Percentiles rank a stretch among this genome's conserved stretches.
phyloP scores from a whole-genome alignment of 2,329 filamentous ascomycete genomes.

The Penicillium sp. region DNA sequence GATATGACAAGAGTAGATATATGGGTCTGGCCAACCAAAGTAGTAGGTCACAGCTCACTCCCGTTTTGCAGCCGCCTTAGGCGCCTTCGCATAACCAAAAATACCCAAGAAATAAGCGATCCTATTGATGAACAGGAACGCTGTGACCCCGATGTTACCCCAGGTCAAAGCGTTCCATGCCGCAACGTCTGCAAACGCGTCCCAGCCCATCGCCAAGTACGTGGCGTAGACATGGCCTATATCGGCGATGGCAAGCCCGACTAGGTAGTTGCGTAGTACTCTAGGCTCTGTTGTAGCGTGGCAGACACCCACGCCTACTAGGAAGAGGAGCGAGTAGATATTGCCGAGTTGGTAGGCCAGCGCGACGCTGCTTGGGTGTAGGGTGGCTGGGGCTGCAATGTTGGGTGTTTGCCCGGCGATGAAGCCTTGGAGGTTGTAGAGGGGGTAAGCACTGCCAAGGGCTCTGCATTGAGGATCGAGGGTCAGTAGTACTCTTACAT shows the following conservation, averaged over 20 bases:
- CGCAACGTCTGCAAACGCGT: slow-evolving; percentile 52
- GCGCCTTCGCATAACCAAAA: slow-evolving; percentile 51
- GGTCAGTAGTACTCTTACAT: slow-evolving; percentile 7
- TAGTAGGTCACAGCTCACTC: slow-evolving; percentile 29
- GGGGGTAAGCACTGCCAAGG: slow-evolving; percentile 57
- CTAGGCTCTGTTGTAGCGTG: slow-evolving; percentile 63
- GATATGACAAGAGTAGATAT: background rate
- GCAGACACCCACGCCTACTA: slow-evolving; percentile 63
- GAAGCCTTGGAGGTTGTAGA: slow-evolving; percentile 61
- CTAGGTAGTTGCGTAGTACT: slow-evolving; percentile 65
- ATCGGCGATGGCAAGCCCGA: slow-evolving; percentile 64
- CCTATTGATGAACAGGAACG: slow-evolving; percentile 57
- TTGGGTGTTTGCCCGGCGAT: slow-evolving; percentile 59
- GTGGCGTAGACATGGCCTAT: slow-evolving; percentile 66
- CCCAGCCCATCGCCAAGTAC: slow-evolving; percentile 57
- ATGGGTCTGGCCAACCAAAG: slow-evolving; percentile 6
- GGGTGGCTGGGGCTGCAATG: slow-evolving; percentile 24
- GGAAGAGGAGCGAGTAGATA: slow-evolving; percentile 63
- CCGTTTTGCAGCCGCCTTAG: slow-evolving; percentile 35
- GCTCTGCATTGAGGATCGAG: slow-evolving; percentile 45
- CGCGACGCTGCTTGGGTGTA: slow-evolving; percentile 48
- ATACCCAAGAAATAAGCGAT: slow-evolving; percentile 58
- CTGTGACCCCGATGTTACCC: slow-evolving; percentile 68
- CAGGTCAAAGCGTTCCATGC: slow-evolving; percentile 70
- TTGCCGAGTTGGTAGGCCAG: slow-evolving; percentile 69